Conservation (phyloP, 495 filamentous ascomycete genomes). For the Neurospora sp. region DNA sequence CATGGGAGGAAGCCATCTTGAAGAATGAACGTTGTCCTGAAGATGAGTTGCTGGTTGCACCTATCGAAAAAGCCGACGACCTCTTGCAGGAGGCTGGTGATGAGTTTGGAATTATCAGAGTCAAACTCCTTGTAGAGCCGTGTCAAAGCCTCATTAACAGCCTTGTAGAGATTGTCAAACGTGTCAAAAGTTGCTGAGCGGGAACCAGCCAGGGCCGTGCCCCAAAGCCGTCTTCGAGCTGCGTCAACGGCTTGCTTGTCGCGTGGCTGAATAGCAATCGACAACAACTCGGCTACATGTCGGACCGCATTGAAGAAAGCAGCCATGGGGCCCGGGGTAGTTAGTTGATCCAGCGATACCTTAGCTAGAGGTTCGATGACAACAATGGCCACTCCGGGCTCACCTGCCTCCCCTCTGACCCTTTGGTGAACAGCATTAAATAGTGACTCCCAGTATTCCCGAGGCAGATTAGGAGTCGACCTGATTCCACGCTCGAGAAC, state of each 20-base stretch:
- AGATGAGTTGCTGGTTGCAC: slow-evolving; percentile 26
- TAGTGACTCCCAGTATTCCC: slow-evolving; percentile 50
- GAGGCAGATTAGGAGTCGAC: slow-evolving; percentile 33
- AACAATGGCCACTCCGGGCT: slow-evolving; percentile 48
- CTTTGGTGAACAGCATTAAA: slow-evolving; percentile 48
- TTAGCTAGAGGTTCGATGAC: slow-evolving; percentile 66
- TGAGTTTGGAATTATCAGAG: slow-evolving; percentile 13
- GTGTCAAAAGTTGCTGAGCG: slow-evolving; percentile 44
- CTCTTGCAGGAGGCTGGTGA: slow-evolving; percentile 23
- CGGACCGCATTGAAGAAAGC: slow-evolving; percentile 17
- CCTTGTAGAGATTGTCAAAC: slow-evolving; percentile 51
- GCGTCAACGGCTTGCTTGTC: slow-evolving; percentile 49
- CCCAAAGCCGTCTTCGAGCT: slow-evolving; percentile 50
- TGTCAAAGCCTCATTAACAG: slow-evolving; percentile 35
- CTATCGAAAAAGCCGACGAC: slow-evolving; percentile 26
- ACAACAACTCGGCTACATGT: slow-evolving; percentile 24
- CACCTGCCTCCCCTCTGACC: slow-evolving; percentile 55
- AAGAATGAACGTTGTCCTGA: slow-evolving; percentile 37
- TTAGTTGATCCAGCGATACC: slow-evolving; percentile 24
- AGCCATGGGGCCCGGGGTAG: not conserved
- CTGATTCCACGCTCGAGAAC: slow-evolving; percentile 55
- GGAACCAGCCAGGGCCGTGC: slow-evolving; percentile 32
- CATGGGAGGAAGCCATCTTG: slow-evolving; percentile 52
- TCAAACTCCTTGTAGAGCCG: slow-evolving; percentile 31
- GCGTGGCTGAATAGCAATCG: slow-evolving; percentile 33